phyloP scores from a whole-genome alignment of 805 yeast genomes.

The Monosporozyma solicola region DNA sequence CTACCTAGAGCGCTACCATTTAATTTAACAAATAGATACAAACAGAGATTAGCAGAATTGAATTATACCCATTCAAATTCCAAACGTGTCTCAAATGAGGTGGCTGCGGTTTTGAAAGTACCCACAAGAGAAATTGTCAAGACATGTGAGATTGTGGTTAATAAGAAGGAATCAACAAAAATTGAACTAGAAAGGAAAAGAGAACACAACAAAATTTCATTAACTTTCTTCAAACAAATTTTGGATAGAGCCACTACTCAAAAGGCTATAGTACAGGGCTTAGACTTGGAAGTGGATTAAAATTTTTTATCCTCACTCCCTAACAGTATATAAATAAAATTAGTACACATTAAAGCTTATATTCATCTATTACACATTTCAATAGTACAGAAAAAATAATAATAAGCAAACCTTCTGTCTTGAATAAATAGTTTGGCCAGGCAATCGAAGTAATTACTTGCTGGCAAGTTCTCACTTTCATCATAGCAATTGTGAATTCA shows the following conservation, averaged over 20 bases:
- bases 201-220: slow-evolving; percentile 18
- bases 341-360: not conserved
- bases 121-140: slow-evolving; percentile 69
- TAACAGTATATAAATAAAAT: not conserved
- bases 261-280: slow-evolving; percentile 14
- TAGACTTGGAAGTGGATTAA: slow-evolving; percentile 27
- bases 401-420: not conserved
- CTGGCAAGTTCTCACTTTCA: too few species aligned
- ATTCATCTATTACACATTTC: not conserved
- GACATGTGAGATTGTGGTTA: slow-evolving; percentile 23
- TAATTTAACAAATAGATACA: slow-evolving; percentile 67
- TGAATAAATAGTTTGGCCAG: not conserved
- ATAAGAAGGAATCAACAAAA: slow-evolving; percentile 19
- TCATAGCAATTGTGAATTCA: too few species aligned
- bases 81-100: slow-evolving; percentile 69
- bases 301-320: too few species aligned
- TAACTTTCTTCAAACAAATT: slow-evolving; percentile 21
- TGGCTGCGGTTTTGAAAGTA: slow-evolving; percentile 65
- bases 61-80: slow-evolving; percentile 80
- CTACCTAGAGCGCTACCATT: slow-evolving; percentile 85
- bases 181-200: slow-evolving; percentile 20
- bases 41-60: slow-evolving; percentile 47
- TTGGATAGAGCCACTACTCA: slow-evolving; percentile 19
- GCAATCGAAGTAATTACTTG: not conserved
- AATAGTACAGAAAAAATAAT: not conserved